Percentiles rank a stretch among this genome's conserved stretches.
These are phyloP conservation scores for Penicillium silybi DNA, from an alignment of 495 filamentous ascomycete genomes.

Conservation along the genomic window DNA sequence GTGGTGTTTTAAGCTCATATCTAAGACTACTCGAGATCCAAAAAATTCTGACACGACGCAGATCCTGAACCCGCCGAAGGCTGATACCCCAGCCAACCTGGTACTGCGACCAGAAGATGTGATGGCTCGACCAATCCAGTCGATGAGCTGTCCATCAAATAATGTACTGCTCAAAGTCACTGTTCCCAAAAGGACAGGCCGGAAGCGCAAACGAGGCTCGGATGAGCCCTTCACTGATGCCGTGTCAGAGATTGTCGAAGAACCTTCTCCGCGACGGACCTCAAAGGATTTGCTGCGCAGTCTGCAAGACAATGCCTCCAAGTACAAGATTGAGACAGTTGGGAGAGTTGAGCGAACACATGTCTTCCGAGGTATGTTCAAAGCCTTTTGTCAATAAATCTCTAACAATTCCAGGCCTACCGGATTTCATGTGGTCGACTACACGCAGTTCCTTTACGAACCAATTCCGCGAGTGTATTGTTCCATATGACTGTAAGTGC, in stretches of 20 bases:
- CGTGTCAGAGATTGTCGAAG: constrained; percentile 1
- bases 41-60: constrained; percentile 18
- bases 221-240: constrained; percentile 55
- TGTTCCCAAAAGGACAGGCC: constrained; percentile 79
- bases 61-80: constrained; percentile 41
- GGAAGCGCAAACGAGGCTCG: constrained; percentile 74
- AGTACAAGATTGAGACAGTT: constrained; percentile 65
- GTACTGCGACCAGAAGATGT: constrained; percentile 75
- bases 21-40: not conserved
- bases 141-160: constrained; percentile 63
- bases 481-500: constrained; percentile 60
- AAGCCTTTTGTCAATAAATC: not conserved
- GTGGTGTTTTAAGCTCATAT: constrained; percentile 39
- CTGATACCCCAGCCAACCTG: constrained; percentile 46
- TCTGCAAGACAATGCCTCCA: constrained; percentile 65
- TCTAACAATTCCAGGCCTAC: constrained; percentile 37
- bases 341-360: constrained; percentile 76
- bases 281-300: constrained; percentile 54
- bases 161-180: constrained; percentile 85
- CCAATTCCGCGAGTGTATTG: constrained; percentile 59
- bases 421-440: constrained; percentile 76
- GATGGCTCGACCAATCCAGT: constrained; percentile 67
- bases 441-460: constrained; percentile 57
- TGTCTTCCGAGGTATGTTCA: constrained; percentile 66
- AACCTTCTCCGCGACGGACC: constrained; percentile 18